Base-by-base conservation (phyloP, 2,329 filamentous ascomycete genomes). In the Capronia epimyces region DNA sequence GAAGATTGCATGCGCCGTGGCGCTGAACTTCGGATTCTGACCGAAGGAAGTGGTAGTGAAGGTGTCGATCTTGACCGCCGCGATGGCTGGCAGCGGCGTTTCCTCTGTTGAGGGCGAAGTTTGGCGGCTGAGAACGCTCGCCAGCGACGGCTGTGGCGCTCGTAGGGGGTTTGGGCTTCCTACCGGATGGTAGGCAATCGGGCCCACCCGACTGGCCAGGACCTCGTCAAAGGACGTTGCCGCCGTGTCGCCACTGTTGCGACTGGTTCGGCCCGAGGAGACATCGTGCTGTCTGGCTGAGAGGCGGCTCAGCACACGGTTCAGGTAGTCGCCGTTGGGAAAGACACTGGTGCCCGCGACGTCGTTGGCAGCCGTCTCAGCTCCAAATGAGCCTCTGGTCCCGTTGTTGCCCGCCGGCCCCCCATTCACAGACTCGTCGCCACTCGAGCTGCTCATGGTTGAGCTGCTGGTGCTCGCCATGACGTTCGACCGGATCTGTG, bases 1-100 rank as follows among this genome's bases (percentile, higher is more conserved):
- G 41, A 57, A 47, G 22, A 50, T 47, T 24, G 49, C 55, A 36
- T 57, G 50, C 25, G 55, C 52, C 9, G 42, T 50, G 12, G 52
- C 43, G 15, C 43, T 31, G 41, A 39, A 54, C 18, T 49, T 46
- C 8, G 50, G 20, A 36, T 34, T 29, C 22, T 50, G 21, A 6
- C 36, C 49, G 20, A 43, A 50, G 15, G 49, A 50, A 9, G 31
- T 40, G 45, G 50, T 55, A 15, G 52, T 41, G 22, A 40, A 52
- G 7, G 46, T 44, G n/a, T 51, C 43, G n/a, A 57, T 36, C 15
- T 24, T 46, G 16, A 54, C 42, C 2, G 46, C 46, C 8, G 52
- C 43, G 10, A 57, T 43, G 13, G 34, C 36, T 16, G 52, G 52
- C 25, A 55, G 18, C 3, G 16, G 42, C 5, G 9, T 21, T 13